Evolutionary conservation across 208 protist species (phyloP).

Genomic region (Leishmania major): DNA sequence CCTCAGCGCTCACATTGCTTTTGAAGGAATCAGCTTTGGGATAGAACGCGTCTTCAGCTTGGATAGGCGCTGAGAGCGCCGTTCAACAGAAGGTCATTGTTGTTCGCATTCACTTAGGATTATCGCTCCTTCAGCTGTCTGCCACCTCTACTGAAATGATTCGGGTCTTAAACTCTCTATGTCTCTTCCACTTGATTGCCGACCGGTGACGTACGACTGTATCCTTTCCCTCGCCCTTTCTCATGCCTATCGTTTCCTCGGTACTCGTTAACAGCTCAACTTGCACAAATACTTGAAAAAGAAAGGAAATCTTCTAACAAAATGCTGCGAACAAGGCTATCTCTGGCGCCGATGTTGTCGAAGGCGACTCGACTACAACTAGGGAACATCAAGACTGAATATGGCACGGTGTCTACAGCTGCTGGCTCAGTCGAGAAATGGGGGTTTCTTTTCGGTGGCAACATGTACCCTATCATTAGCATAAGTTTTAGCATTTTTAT

Average conservation of each 20-base stretch:
- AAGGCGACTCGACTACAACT: constrained; percentile 87
- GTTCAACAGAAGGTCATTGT: background rate
- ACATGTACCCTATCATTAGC: constrained; percentile 70
- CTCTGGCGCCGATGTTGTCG: constrained; percentile 72
- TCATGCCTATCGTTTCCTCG: constrained; percentile 9
- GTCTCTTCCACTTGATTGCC: background rate
- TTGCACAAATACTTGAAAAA: background rate
- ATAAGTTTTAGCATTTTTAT: constrained; percentile 38
- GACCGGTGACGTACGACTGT: background rate
- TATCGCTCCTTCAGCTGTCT: background rate
- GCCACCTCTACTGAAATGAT: background rate
- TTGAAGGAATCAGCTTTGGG: background rate
- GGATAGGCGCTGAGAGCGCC: background rate
- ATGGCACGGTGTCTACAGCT: constrained; percentile 79
- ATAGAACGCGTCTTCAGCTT: background rate
- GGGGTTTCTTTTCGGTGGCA: constrained; percentile 75
- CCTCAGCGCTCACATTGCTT: background rate
- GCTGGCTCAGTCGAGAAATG: constrained; percentile 89
- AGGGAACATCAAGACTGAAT: constrained; percentile 90
- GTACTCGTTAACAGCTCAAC: background rate
- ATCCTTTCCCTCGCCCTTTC: background rate
- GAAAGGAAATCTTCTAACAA: background rate
- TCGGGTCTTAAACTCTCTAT: background rate
- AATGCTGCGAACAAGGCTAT: constrained; percentile 29
- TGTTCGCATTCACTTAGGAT: background rate